phyloP scores from a whole-genome alignment of 2,329 filamentous ascomycete species.

The Teratosphaeria gauchensis region DNA sequence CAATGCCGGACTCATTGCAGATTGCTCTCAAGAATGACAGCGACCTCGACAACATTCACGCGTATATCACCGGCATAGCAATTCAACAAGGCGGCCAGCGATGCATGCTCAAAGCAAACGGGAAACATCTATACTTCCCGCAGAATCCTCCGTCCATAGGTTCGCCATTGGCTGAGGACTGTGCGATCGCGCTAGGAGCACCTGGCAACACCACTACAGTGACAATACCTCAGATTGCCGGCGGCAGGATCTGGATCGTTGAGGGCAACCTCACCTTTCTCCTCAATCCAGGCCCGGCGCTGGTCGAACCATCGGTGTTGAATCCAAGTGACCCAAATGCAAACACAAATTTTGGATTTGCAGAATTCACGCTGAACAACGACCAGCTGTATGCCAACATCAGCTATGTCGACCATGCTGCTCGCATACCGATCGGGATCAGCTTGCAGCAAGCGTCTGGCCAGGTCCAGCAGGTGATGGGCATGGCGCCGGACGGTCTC shows the following conservation, averaged over 20 bases:
- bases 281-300: constrained; percentile 27
- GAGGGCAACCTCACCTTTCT: constrained; percentile 28
- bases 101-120: constrained; percentile 26
- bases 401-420: constrained; percentile 29
- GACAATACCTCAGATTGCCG: constrained; percentile 26
- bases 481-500: constrained; percentile 51
- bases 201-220: constrained; percentile 24
- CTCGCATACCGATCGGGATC: constrained; percentile 32
- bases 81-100: constrained; percentile 25
- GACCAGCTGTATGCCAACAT: constrained; percentile 40
- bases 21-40: constrained; percentile 27
- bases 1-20: constrained; percentile 26
- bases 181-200: constrained; percentile 26
- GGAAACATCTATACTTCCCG: constrained; percentile 27
- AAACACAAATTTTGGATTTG: constrained; percentile 37
- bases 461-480: constrained; percentile 42
- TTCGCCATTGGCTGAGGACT: constrained; percentile 25
- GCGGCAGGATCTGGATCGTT: constrained; percentile 29
- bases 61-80: constrained; percentile 21
- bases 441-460: constrained; percentile 30
- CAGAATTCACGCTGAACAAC: constrained; percentile 40
- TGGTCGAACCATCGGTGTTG: constrained; percentile 27
- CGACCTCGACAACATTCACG: constrained; percentile 22
- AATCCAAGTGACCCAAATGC: constrained; percentile 36
- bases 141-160: constrained; percentile 22